Evolutionary conservation across 106 monocot species (phyloP), one percentile per base, ranked within the genome.

Genomic region (Dendrobium chrysotoxum): DNA sequence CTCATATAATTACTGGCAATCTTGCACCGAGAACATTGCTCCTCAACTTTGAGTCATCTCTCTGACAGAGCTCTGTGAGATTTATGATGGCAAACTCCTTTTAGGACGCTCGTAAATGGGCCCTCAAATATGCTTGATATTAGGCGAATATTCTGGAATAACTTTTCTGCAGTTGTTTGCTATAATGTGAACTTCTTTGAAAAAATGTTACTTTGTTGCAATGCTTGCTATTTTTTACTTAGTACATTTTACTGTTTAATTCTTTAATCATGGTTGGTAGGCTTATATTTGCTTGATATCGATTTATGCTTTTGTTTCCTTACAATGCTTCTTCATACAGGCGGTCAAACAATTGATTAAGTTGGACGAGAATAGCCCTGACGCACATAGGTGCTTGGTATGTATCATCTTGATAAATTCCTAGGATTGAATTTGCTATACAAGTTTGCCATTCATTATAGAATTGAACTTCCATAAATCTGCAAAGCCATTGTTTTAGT

Each of bases 341-440:
- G 94, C 93, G 71, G 89, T 92, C 6, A 97, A 94, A 82, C 90
- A 91, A 58, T 80, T 97, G 55, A 79, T 94, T 53, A 90, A 85
- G 78, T 83, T 97, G 83, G 94, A 94, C 75, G 85, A 85, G 77
- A 83, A 85, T 64, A 83, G 83, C 79, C 92, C 96, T 45, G 94
- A 97, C 79, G 75, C 87, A 26, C 96, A 97, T 79, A 86, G 94
- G 17, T 97, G 97, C 80, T 73, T 97, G 94, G 97, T 97, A 90
- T 80, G 88, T 71, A 70, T 70, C 15, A 15, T 41, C n/a, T 50
- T n/a, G 39, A 74, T 74, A 40, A 71, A 35, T 28, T 71, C 18
- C 15, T 3, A 25, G n/a, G 25, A 25, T 64, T 25, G 25, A 23
- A 64, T 64, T 64, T 26, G 25, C 64, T 25, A 26, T 26, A 64